Evolutionary conservation across 1,139 yeast genomes (phyloP).

Genomic region (Pneumocystis murina): DNA sequence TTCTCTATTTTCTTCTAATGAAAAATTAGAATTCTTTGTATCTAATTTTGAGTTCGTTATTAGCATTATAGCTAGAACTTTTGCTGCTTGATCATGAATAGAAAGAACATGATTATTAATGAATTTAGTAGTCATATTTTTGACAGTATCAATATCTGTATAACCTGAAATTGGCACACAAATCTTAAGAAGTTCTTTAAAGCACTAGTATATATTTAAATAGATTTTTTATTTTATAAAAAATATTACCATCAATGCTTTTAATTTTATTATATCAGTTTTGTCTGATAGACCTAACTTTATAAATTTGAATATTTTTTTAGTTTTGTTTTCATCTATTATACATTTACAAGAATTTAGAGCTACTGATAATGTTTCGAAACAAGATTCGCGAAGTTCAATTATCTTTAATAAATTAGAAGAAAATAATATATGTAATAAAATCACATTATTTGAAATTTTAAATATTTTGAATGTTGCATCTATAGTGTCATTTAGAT

Average conservation of each 20-base stretch:
- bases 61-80: background rate
- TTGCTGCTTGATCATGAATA: background rate
- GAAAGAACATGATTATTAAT: background rate
- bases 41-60: background rate
- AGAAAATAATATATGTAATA: background rate
- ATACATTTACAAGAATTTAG: background rate
- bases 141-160: background rate
- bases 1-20: background rate
- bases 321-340: background rate
- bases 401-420: background rate
- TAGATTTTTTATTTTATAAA: background rate
- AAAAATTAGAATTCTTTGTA: background rate
- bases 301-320: background rate
- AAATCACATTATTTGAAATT: background rate
- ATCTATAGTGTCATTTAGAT: background rate
- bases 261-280: background rate
- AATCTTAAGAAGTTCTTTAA: background rate
- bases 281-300: background rate
- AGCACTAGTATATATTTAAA: background rate
- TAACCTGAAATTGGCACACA: background rate
- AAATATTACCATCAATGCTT: background rate
- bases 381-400: background rate
- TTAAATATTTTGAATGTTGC: background rate
- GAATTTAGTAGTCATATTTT: background rate
- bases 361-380: background rate